Base-by-base conservation (phyloP, 78 protist genomes). In the Diacronema lutheri region DNA sequence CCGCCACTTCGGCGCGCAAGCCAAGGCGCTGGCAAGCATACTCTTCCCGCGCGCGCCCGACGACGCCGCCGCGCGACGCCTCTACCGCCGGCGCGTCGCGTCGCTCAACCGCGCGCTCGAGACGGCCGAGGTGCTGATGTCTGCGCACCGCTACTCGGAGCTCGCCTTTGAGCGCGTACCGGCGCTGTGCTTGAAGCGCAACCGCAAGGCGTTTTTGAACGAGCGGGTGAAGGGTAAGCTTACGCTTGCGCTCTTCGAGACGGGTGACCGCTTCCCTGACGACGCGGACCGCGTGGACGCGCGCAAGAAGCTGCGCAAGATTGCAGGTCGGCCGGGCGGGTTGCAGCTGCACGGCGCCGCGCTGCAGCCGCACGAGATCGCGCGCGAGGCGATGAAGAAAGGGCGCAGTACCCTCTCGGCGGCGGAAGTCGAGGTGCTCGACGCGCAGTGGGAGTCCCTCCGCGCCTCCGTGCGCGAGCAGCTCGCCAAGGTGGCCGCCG, bases 331-430 rank as follows among this genome's bases (percentile, higher is more conserved):
- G 25, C 29, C 10, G 38, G 10, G 6, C 9, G 71, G 7, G 21
- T 44, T 7, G 16, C 3, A 44, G 50, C n/a, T 64, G 23, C 1
- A 64, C 16, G 71, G 71, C 40, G 10, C 6, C 21, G 40, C 33
- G 71, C 71, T 64, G 21, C 6, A 4, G 40, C 71, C 71, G 71
- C 71, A 64, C 71, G 71, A 64, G 71, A 29, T 64, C 71, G 71
- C 31, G 60, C 60, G 60, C 60, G 1, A 6, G 60, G 60, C 60
- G 60, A 55, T 19, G 60, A 11, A 6, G 25, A 16, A 4, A 3
- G 4, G 14, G 60, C 60, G 38, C 23, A 20, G 38, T 10, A 1
- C 20, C 29, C 37, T 64, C 21, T 31, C 40, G 25, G 11, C 37
- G 11, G 29, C 23, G 13, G 71, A 64, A 40, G 25, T 10, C 2